These are phyloP conservation scores for Populus davidiana DNA, from an alignment of 345 rosid species.

Conservation along the genomic window DNA sequence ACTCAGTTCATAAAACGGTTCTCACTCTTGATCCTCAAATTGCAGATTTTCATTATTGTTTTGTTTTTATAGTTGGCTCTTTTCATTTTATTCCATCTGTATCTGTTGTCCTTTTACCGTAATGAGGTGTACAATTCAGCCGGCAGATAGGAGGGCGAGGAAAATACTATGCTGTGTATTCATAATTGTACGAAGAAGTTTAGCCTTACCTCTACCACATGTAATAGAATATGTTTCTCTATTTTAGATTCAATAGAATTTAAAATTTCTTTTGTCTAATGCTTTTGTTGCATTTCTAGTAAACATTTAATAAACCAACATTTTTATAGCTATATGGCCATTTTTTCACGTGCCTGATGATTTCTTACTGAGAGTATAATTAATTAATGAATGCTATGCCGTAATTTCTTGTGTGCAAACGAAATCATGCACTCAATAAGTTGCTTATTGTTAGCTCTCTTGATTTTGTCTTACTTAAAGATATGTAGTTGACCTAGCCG, in stretches of 20 bases:
- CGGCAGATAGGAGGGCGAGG: constrained; percentile 29
- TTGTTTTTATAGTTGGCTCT: not conserved
- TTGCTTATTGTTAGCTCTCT: not conserved
- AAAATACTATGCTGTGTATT: constrained; percentile 20
- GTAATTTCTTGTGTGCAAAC: not conserved
- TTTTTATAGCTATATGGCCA: not conserved
- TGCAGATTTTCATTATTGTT: constrained; percentile 27
- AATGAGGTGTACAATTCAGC: constrained; percentile 35
- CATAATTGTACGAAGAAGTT: constrained; percentile 25
- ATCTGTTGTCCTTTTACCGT: constrained; percentile 22
- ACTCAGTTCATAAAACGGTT: constrained; percentile 18
- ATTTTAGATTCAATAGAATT: constrained; percentile 2
- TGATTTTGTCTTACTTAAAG: not conserved
- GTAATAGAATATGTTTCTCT: not conserved
- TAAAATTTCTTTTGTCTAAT: not conserved
- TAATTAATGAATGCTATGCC: not conserved
- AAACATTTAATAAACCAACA: not conserved
- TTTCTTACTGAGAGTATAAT: not conserved
- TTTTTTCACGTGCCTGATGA: not conserved
- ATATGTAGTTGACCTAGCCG: not conserved
- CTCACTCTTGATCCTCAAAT: constrained; percentile 27
- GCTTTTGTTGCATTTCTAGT: not conserved
- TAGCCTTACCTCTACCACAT: constrained; percentile 12
- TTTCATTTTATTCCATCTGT: constrained; percentile 21
- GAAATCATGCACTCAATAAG: not conserved